Percentiles rank a stretch among this genome's conserved stretches.
These are phyloP conservation scores for Herpomyces periplanetae DNA, from an alignment of 2,329 filamentous ascomycete genomes.

Conservation along the genomic window DNA sequence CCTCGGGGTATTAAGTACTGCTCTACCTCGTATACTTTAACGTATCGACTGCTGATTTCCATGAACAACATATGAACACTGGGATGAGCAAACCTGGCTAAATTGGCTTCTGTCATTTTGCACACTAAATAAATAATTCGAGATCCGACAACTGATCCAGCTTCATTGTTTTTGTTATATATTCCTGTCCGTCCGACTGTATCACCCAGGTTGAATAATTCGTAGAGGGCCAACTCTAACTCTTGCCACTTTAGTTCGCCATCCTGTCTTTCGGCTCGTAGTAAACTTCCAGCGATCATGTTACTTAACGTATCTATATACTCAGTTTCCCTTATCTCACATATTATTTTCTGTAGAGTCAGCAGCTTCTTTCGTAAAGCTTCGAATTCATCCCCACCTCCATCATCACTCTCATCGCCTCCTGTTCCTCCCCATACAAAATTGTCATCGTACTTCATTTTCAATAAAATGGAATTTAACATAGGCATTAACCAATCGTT, in stretches of 20 bases:
- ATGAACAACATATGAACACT: slow-evolving; percentile 84
- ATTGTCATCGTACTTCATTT: slow-evolving; percentile 93
- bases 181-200: slow-evolving; percentile 60
- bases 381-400: slow-evolving; percentile 86
- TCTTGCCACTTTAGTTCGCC: slow-evolving; percentile 66
- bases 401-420: slow-evolving; percentile 75
- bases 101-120: slow-evolving; percentile 69
- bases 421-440: slow-evolving; percentile 66
- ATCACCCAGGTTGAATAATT: slow-evolving; percentile 86
- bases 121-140: slow-evolving; percentile 66
- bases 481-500: slow-evolving; percentile 51
- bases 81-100: slow-evolving; percentile 51
- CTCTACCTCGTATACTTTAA: slow-evolving; percentile 59
- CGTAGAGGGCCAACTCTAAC: slow-evolving; percentile 60
- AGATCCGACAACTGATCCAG: slow-evolving; percentile 36
- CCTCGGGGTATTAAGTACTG: slow-evolving; percentile 42
- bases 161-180: slow-evolving; percentile 45
- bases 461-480: slow-evolving; percentile 56
- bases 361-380: slow-evolving; percentile 66
- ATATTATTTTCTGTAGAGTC: slow-evolving; percentile 63
- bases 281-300: slow-evolving; percentile 54
- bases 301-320: slow-evolving; percentile 64
- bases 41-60: slow-evolving; percentile 89
- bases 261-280: slow-evolving; percentile 30
- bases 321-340: slow-evolving; percentile 46